Percentiles rank a stretch among this genome's conserved stretches.
These are phyloP conservation scores for Orobanche coerulescens DNA, from an alignment of 257 asterid genomes.

Conservation along the genomic window DNA sequence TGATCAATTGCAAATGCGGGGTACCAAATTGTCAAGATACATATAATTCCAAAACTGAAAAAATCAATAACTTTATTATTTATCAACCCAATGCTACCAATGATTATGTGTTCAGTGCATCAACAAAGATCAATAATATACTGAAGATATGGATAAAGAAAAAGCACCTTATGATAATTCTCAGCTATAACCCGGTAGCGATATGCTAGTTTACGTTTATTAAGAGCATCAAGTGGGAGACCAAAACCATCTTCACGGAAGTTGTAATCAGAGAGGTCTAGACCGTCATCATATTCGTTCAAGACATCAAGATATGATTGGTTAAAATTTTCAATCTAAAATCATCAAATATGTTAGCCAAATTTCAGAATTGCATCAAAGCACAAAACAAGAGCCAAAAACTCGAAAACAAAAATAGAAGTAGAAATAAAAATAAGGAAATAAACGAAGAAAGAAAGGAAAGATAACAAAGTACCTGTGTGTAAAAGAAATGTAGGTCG, in stretches of 20 bases:
- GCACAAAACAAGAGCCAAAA: not conserved
- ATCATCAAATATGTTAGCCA: constrained; percentile 20
- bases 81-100: too few species aligned
- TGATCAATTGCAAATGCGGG: too few species aligned
- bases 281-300: constrained; percentile 60
- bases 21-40: too few species aligned
- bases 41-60: too few species aligned
- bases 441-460: not conserved
- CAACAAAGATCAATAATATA: not conserved
- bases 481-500: constrained; percentile 78
- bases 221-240: constrained; percentile 48
- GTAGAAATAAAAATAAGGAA: not conserved
- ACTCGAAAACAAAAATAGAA: not conserved
- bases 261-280: constrained; percentile 62
- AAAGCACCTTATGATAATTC: constrained; percentile 66
- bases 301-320: constrained; percentile 69
- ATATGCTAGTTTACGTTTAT: constrained; percentile 70
- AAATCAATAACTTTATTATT: too few species aligned
- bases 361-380: constrained; percentile 10
- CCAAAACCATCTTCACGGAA: constrained; percentile 63
- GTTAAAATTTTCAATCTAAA: constrained; percentile 70
- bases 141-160: constrained; percentile 8
- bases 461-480: constrained; percentile 39
- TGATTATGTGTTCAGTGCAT: not conserved
- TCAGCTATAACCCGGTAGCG: constrained; percentile 63